Base-by-base conservation (phyloP, 108 stramenopile genomes). In the Licmophora abbreviata region DNA sequence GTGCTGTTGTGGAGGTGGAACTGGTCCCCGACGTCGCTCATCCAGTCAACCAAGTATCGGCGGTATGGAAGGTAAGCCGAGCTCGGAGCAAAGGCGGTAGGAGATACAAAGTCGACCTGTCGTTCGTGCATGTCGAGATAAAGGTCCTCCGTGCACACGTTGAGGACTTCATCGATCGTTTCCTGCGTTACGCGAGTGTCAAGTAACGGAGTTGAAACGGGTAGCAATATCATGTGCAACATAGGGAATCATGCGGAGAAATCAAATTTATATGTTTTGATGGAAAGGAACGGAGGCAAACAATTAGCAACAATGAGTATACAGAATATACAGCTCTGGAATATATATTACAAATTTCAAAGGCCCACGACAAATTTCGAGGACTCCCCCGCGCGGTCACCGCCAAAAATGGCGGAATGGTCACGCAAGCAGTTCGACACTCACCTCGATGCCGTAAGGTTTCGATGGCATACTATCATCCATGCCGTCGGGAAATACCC, bases 11-110 rank as follows among this genome's bases (percentile, higher is more conserved):
- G 86, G 17, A 92, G 77, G 28, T 76, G 60, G 50, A 68, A 84
- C 48, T 88, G 86, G 46, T 88, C 91, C 17, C 91, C 86, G 0
- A 92, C 86, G 64, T 88, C 86, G 34, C 76, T 79, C 91, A 92
- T 92, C 91, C 91, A 92, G 59, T 92, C 91, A 14, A 92, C 91
- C 12, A 92, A 72, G 59, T 88, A 92, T 29, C 91, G 76, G 9
- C 91, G 71, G 54, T 81, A 92, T 9, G 86, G 84, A n/a, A 92
- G 70, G 49, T 84, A 92, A 2, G 73, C 54, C n/a, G 91, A 81
- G 22, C 54, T 59, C 4, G 84, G 86, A 29, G 63, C 40, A 63
- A 86, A 88, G 4, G 67, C 47, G 22, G 47, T 28, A 2, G 82
- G 84, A 18, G 83, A 81, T 14, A 92, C 91, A 63, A 66, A 92